Evolutionary conservation across 257 asterid genomes (phyloP).

Genomic region (Craterostigma plantagineum): DNA sequence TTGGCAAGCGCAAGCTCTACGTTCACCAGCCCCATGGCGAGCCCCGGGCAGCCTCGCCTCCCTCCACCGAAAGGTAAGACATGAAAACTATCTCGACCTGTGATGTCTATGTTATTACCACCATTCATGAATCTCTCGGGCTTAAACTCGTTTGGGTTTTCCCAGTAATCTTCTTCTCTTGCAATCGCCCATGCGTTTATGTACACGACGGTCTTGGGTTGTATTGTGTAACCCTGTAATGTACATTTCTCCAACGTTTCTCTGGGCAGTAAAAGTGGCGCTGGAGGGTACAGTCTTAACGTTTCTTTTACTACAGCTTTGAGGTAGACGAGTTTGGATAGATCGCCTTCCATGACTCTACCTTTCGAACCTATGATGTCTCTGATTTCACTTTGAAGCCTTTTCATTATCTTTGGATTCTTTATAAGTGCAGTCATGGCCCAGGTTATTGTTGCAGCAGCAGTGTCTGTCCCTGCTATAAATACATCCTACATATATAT

Average conservation of each 20-base stretch:
- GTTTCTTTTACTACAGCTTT: constrained; percentile 13
- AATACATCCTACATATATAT: constrained; percentile 15
- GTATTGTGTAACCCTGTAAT: constrained; percentile 15
- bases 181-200: constrained; percentile 1
- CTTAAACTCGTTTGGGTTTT: too few species aligned
- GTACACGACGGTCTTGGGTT: constrained; percentile 16
- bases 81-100: constrained; percentile 13
- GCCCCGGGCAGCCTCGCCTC: constrained; percentile 31
- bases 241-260: too few species aligned
- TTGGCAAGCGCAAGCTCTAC: too few species aligned
- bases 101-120: too few species aligned
- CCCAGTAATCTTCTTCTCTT: too few species aligned
- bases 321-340: not conserved
- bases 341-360: constrained; percentile 14
- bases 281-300: constrained; percentile 23
- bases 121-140: too few species aligned
- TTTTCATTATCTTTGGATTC: constrained; percentile 11
- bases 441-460: constrained; percentile 19
- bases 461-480: constrained; percentile 25
- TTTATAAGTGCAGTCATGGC: constrained; percentile 19
- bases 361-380: constrained; percentile 8
- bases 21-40: too few species aligned
- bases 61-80: constrained; percentile 34
- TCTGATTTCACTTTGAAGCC: constrained; percentile 13
- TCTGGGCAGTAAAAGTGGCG: constrained; percentile 13